Evolutionary conservation across 169 alveolate genomes (phyloP).

Genomic region (Eimeria praecox): DNA sequence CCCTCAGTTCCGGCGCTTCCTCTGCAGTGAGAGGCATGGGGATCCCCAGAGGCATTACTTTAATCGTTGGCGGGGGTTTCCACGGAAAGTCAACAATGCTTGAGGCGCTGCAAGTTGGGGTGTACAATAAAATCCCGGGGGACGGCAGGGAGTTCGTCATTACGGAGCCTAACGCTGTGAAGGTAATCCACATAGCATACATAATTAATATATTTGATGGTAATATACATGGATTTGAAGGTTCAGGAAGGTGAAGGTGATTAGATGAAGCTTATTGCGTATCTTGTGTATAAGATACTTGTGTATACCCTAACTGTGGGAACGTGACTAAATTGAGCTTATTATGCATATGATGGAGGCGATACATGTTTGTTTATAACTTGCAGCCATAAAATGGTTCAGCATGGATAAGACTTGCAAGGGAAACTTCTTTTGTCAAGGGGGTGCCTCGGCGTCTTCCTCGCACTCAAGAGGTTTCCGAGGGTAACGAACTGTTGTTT

Average conservation of each 20-base stretch:
- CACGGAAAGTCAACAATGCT: conserved; percentile 90
- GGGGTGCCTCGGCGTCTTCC: too few relatives aligned
- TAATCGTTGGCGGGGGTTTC: conserved; percentile 92
- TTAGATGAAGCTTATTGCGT: too few relatives aligned
- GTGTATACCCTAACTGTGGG: too few relatives aligned
- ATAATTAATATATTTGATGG: not conserved
- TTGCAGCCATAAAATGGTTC: not conserved
- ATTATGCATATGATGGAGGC: not conserved
- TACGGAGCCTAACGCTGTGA: conserved; percentile 86
- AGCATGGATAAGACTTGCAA: not conserved
- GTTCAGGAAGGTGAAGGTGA: not conserved
- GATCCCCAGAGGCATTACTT: conserved; percentile 86
- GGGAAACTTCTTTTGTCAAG: not conserved
- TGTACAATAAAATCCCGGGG: conserved; percentile 89
- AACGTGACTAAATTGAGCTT: not conserved
- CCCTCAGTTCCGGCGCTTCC: not conserved
- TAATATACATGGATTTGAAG: too few relatives aligned
- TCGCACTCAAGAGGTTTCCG: not conserved
- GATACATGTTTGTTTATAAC: not conserved
- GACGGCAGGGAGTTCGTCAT: conserved; percentile 91
- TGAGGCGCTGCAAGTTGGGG: conserved; percentile 88
- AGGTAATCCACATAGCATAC: conserved; percentile 79
- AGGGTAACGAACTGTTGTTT: not conserved
- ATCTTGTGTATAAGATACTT: too few relatives aligned
- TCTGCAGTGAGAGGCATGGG: conserved; percentile 87